Percentiles rank a stretch among this genome's conserved stretches.
Conservation (phyloP, 805 yeast species). For the Pichia kluyveri region DNA sequence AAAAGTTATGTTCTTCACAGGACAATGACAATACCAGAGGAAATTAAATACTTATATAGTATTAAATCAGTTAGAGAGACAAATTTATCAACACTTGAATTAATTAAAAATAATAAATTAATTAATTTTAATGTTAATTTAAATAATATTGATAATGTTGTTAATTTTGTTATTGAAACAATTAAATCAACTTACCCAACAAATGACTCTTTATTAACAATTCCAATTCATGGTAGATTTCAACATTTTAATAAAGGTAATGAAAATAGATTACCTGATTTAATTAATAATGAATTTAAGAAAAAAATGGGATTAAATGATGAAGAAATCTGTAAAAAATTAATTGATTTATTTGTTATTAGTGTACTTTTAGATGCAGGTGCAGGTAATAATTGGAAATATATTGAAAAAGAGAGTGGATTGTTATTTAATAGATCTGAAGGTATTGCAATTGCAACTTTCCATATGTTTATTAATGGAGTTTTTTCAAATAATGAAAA, state of each 20-base stretch:
- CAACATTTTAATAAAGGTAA: slow-evolving; percentile 52
- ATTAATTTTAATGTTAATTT: slow-evolving; percentile 40
- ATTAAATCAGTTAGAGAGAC: slow-evolving; percentile 50
- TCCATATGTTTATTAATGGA: slow-evolving; percentile 45
- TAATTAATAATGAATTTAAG: slow-evolving; percentile 32
- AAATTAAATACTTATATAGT: slow-evolving; percentile 32
- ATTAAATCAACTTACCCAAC: slow-evolving; percentile 37
- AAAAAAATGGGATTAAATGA: slow-evolving; percentile 9
- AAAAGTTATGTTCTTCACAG: no score
- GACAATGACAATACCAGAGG: slow-evolving; percentile 8
- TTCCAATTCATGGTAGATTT: slow-evolving; percentile 64
- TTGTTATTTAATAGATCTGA: slow-evolving; percentile 39
- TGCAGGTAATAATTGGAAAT: slow-evolving; percentile 54
- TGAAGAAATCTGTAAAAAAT: slow-evolving; percentile 41
- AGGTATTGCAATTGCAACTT: slow-evolving; percentile 56
- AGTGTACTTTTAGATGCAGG: slow-evolving; percentile 63
- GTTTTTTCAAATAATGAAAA: slow-evolving; percentile 25
- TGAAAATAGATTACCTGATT: slow-evolving; percentile 32
- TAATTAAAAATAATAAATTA: slow-evolving; percentile 29
- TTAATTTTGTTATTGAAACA: slow-evolving; percentile 37
- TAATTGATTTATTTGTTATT: slow-evolving; percentile 50
- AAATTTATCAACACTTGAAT: slow-evolving; percentile 32
- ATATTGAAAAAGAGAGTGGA: slow-evolving; percentile 27
- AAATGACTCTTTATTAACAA: slow-evolving; percentile 29
- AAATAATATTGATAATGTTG: slow-evolving; percentile 31